Base-by-base conservation (phyloP, 352 stramenopile genomes). In the Phytopythium chamaehyphon region DNA sequence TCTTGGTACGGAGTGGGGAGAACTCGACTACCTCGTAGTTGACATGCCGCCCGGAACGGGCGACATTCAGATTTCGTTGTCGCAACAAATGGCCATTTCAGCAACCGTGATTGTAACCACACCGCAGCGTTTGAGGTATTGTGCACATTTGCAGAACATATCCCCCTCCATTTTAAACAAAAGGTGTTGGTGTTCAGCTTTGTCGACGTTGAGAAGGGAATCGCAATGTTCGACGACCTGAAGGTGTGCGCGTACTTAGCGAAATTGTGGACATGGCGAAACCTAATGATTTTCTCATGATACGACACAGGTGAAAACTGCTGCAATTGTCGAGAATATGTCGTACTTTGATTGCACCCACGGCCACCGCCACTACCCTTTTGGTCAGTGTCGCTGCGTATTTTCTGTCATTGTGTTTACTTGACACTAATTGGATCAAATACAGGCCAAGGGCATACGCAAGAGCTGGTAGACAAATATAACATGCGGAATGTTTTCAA, bases 321-420 rank as follows among this genome's bases (percentile, higher is more conserved):
- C 97, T 6, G 96, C 96, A 12, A 85, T 99, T 12, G 98, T 99
- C 6, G 96, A 99, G 60, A 99, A 99, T 71, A 99, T 99, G 97
- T 90, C 96, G 18, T 99, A 98, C 56, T 98, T 96, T 53, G 84
- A 96, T 54, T 96, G 89, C 57, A 84, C 73, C 9, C 83, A 92
- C 54, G 84, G 80, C 21, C 69, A 95, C 49, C 79, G 82, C 9
- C 87, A 96, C 53, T 96, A 88, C 31, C 86, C 86, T 12, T 95
- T 95, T 44, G 86, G 86, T 92, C 47, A 38, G 57, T 51, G 31
- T 9, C 3, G 2, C 23, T 45, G 35, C 3, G 36, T 21, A 24
- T 50, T 26, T 22, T 18, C 33, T 22, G 4, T 19, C 15, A 14
- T 51, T 14, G 23, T 43, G 3, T 16, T 24, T 14, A 21, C 19